Percentiles rank a stretch among this genome's conserved stretches.
These are phyloP conservation scores for Moricandia arvensis DNA, from an alignment of 345 rosid species.

Conservation along the genomic window DNA sequence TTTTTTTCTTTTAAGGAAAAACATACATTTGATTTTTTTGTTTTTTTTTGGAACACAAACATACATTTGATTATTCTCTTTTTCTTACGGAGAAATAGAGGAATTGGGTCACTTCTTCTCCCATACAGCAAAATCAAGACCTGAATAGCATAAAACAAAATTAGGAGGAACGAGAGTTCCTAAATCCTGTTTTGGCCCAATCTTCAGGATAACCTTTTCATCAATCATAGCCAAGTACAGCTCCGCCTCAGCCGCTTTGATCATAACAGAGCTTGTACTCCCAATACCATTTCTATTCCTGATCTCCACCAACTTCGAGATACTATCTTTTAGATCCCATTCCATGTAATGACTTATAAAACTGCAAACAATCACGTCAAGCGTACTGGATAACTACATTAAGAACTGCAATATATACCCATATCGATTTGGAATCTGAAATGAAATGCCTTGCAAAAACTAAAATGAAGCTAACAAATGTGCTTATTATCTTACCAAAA, in stretches of 20 bases:
- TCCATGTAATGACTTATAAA: slow-evolving; percentile 68
- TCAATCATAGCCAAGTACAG: slow-evolving; percentile 66
- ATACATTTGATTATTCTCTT: neutral
- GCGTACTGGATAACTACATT: neutral
- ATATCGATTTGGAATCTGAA: neutral
- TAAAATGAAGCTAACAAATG: neutral
- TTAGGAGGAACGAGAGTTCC: slow-evolving; percentile 63
- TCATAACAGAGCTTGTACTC: slow-evolving; percentile 46
- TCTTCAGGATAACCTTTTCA: slow-evolving; percentile 63
- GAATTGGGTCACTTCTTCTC: slow-evolving; percentile 27
- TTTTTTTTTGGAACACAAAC: too few species aligned
- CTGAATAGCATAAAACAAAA: slow-evolving; percentile 57
- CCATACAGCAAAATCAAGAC: slow-evolving; percentile 60
- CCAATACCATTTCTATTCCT: slow-evolving; percentile 49
- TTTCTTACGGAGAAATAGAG: neutral
- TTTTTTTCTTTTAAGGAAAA: neutral
- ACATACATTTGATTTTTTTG: neutral
- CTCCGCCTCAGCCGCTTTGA: slow-evolving; percentile 60
- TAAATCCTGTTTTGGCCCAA: slow-evolving; percentile 65
- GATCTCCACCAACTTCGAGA: slow-evolving; percentile 44
- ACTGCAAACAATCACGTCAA: slow-evolving; percentile 41
- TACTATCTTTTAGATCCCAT: slow-evolving; percentile 5
- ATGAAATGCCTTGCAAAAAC: neutral
- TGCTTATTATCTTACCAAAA: neutral
- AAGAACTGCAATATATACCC: neutral